These are phyloP conservation scores for Fusarium sp. DNA, from an alignment of 2,329 filamentous ascomycete species.

Conservation along the genomic window DNA sequence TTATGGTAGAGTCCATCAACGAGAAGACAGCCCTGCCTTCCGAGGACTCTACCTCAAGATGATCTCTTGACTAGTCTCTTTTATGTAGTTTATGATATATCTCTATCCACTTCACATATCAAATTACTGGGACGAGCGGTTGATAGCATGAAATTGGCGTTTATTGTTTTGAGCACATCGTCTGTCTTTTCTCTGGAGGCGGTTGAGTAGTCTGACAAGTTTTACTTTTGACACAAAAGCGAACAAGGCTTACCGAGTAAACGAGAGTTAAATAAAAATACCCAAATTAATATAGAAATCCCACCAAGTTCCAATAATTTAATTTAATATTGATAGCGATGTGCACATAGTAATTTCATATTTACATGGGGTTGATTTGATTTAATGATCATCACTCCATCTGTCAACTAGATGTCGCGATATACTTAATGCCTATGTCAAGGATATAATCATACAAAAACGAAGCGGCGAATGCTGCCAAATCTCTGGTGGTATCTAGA, in stretches of 20 bases:
- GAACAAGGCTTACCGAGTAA: neutral
- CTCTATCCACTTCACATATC: conserved; percentile 6
- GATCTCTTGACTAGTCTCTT: neutral
- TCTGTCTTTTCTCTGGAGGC: conserved; percentile 3
- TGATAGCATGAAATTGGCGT: conserved; percentile 42
- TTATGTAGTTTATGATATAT: neutral
- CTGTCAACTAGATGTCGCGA: conserved; percentile 1
- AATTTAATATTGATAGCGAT: neutral
- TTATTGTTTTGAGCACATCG: conserved; percentile 19
- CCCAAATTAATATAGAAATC: conserved; percentile 2
- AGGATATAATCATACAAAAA: conserved; percentile 24
- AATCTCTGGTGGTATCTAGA: conserved; percentile 41
- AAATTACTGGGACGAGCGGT: conserved; percentile 18
- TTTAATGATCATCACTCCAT: neutral
- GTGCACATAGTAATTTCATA: neutral
- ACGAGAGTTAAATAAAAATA: neutral
- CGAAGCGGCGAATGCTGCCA: conserved; percentile 22
- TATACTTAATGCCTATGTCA: conserved; percentile 15
- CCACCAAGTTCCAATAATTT: neutral
- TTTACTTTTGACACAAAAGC: conserved; percentile 3
- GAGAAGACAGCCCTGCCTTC: conserved; percentile 46
- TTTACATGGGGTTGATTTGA: neutral
- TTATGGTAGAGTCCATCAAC: conserved; percentile 42
- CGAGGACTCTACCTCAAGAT: conserved; percentile 35
- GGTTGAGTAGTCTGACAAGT: conserved; percentile 4